Conservation (phyloP, 345 rosid genomes). For the Pelargonium nanum region DNA sequence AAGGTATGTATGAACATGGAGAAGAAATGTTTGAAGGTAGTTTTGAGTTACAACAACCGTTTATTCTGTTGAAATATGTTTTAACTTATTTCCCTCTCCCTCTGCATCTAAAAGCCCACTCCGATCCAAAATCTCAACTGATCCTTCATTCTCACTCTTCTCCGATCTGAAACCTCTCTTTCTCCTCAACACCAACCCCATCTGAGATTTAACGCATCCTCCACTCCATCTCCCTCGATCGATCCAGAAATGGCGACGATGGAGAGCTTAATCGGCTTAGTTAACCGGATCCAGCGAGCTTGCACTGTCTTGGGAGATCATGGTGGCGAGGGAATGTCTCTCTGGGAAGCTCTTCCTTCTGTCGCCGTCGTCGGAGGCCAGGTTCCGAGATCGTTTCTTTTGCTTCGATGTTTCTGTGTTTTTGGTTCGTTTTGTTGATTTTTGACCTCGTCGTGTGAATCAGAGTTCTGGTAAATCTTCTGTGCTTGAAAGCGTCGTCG, state of each 20-base stretch:
- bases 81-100: no score
- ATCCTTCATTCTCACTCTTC: background rate
- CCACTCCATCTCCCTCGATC: background rate
- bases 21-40: no score
- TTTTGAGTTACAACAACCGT: no score
- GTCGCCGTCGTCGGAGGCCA: constrained; percentile 99
- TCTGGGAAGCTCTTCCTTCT: constrained; percentile 98
- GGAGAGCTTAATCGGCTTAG: constrained; percentile 89
- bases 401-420: background rate
- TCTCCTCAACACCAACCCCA: background rate
- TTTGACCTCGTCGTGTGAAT: constrained; percentile 8
- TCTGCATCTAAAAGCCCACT: background rate
- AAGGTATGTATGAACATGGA: no score
- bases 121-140: background rate
- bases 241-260: constrained; percentile 85
- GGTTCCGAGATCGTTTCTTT: constrained; percentile 31
- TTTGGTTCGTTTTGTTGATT: constrained; percentile 3
- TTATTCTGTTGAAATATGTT: no score
- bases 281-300: constrained; percentile 94
- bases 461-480: constrained; percentile 98
- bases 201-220: background rate
- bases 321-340: constrained; percentile 98
- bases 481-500: constrained; percentile 90
- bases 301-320: constrained; percentile 93
- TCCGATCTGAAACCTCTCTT: background rate